Evolutionary conservation across 192 early-diverging fungal species (phyloP), one percentile per base, ranked within the genome.

Genomic region (Coemansia sp.): DNA sequence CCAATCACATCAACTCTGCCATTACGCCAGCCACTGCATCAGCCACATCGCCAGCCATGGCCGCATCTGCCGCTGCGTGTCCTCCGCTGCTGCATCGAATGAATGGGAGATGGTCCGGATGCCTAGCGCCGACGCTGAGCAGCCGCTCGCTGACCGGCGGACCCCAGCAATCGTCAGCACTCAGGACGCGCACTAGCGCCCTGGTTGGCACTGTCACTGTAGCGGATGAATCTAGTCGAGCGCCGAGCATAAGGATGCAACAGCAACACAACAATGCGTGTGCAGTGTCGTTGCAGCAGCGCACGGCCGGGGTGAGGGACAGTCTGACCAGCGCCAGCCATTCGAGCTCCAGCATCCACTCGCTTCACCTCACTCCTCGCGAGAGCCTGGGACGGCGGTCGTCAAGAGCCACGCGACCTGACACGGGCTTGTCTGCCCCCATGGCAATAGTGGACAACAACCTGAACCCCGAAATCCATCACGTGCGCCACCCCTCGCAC

Each of bases 71-170:
- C 16, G 54, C 54, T 22, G 54, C 54, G 13, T 26, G 9, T 37
- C 36, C 6, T 16, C 54, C 54, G 21, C 62, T 69, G 39, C 46
- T 65, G n/a, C 67, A 75, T 48, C 62, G 65, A 10, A 69, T 75
- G 73, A 68, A 69, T 51, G 58, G 58, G 15, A 67, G 73, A 10
- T 75, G 73, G 73, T 51, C 56, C 1, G 73, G 73, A 9, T 69
- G 67, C 36, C 51, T 76, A 60, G 64, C 63, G 21, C 73, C 68
- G 57, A 65, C 73, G 45, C 48, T 76, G 16, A 64, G 62, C 73
- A 70, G 64, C 64, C 67, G 68, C 54, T 72, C 70, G 63, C 70
- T 72, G 70, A 60, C 70, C 59, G 62, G 71, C 61, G 63, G 71
- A 26, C 56, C 61, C 18, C 65, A 61, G 12, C 68, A 63, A 54